Percentiles rank a stretch among this genome's conserved stretches.
Conservation (phyloP, 2,329 filamentous ascomycete genomes). For the Colletotrichum spinosum region DNA sequence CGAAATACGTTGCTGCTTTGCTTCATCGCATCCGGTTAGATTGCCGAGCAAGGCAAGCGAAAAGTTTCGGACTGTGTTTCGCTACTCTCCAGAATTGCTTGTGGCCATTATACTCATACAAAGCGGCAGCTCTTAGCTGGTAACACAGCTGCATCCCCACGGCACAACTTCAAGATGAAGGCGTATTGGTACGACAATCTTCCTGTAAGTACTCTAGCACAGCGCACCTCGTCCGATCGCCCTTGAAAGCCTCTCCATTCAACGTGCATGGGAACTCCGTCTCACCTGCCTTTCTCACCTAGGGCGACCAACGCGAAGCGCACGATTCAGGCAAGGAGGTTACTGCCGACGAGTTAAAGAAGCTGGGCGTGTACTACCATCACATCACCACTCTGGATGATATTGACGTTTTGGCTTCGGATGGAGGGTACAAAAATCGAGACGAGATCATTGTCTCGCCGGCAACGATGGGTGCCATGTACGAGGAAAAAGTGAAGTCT, state of each 20-base stretch:
- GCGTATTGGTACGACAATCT: constrained; percentile 69
- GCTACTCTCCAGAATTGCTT: too few species aligned
- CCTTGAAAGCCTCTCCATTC: too few species aligned
- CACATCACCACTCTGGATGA: constrained; percentile 71
- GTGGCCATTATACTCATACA: too few species aligned
- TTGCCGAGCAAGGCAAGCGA: too few species aligned
- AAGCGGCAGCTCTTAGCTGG: too few species aligned
- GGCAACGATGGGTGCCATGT: constrained; percentile 83
- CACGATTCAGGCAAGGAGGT: constrained; percentile 87
- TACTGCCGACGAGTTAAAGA: constrained; percentile 71
- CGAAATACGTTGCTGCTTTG: too few species aligned
- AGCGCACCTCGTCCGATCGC: too few species aligned
- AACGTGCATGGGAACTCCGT: background rate
- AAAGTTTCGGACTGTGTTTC: too few species aligned
- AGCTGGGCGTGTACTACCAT: constrained; percentile 85
- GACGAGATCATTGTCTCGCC: constrained; percentile 94
- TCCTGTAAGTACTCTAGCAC: constrained; percentile 54
- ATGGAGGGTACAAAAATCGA: constrained; percentile 91
- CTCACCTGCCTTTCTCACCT: background rate
- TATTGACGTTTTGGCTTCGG: constrained; percentile 79
- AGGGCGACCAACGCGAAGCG: constrained; percentile 93
- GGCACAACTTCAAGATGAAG: constrained; percentile 54
- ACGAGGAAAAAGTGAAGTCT: constrained; percentile 92
- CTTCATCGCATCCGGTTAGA: too few species aligned
- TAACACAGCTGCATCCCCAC: too few species aligned